Evolutionary conservation across 1,139 yeast genomes (phyloP).

Genomic region (Blastobotrys persicus): DNA sequence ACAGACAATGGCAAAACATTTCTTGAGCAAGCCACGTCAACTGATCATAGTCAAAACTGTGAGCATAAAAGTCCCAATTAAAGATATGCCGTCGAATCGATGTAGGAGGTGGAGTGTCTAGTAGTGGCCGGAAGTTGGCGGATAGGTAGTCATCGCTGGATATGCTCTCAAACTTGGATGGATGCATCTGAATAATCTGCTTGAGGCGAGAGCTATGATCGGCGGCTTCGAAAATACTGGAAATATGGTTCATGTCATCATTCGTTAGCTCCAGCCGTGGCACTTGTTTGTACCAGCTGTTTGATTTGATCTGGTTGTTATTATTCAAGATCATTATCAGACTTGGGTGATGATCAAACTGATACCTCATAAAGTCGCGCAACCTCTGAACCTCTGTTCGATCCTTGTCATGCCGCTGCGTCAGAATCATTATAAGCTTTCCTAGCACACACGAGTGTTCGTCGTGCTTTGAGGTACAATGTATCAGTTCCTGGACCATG

Average conservation of each 20-base stretch:
- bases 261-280: background rate
- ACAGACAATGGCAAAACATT: slow-evolving; percentile 52
- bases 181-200: background rate
- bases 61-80: slow-evolving; percentile 59
- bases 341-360: slow-evolving; percentile 2
- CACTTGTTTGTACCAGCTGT: slow-evolving; percentile 1
- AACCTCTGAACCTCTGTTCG: background rate
- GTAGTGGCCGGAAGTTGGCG: slow-evolving; percentile 4
- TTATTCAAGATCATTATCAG: slow-evolving; percentile 7
- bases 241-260: background rate
- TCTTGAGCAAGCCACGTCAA: slow-evolving; percentile 58
- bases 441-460: background rate
- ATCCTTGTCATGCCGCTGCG: background rate
- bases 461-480: slow-evolving; percentile 6
- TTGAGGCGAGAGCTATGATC: slow-evolving; percentile 1
- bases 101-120: background rate
- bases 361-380: slow-evolving; percentile 1
- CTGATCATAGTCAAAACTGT: slow-evolving; percentile 65
- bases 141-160: slow-evolving; percentile 9
- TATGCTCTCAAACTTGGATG: slow-evolving; percentile 4
- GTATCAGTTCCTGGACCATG: slow-evolving; percentile 1
- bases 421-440: background rate
- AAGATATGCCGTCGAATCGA: background rate
- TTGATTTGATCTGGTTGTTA: background rate
- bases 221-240: background rate